Evolutionary conservation across 768 basidiomycete genomes (phyloP), one percentile per base, ranked within the genome.

Genomic region (Obba rivulosa): DNA sequence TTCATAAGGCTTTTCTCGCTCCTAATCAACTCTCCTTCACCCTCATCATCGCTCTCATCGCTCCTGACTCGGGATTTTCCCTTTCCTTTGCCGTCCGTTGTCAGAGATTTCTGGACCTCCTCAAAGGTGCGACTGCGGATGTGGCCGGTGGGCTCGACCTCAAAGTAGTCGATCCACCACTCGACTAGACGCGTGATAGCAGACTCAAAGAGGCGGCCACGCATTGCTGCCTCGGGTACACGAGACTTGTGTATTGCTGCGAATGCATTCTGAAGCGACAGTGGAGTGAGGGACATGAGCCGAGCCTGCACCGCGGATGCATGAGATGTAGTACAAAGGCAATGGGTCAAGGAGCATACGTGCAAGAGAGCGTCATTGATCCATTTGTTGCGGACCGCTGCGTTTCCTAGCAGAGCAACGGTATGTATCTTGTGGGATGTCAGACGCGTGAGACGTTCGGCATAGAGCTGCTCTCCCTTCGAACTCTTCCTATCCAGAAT

Each of bases 371-470:
- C 67, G 57, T 96, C 89, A 46, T 90, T 92, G 13, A 91, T 59
- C 87, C 88, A 95, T 49, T 69, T 71, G 60, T 99, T 98, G 35
- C 96, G 79, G 18, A 80, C 66, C 39, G 73, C 66, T 4, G 84
- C 88, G 60, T 85, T 91, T 13, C 78, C 77, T 11, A 98, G 75
- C 13, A 96, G 73, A n/a, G 78, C 70, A 10, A 94, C 67, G 8
- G 92, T 89, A 57, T 99, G 96, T 13, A 92, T 72, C 67, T 95
- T 94, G 70, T 98, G 95, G 46, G 80, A 83, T 49, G 86, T 79
- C 40, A 94, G 78, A 28, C 93, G 77, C 8, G 82, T 63, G 36
- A 83, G 69, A 11, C 93, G 80, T 59, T 94, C 88, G 13, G 79
- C 79, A 51, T 80, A 74, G 28, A 80, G 64, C 63, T 9, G 66